Base-by-base conservation (phyloP, 2,329 filamentous ascomycete species). In the Endoconidiophora laricicola region DNA sequence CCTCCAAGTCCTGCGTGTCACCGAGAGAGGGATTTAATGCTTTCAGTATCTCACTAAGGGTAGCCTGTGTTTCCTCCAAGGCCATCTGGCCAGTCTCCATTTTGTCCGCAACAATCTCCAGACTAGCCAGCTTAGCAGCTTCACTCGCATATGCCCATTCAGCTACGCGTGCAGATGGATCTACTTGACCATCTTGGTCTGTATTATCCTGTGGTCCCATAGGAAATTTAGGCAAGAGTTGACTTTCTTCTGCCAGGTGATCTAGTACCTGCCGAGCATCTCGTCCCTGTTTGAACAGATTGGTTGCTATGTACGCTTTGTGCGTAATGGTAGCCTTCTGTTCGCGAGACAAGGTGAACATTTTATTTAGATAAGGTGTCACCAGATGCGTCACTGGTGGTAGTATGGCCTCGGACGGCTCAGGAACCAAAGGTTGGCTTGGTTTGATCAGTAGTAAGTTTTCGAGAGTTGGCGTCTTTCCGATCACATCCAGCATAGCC, bases 121-220 rank as follows among this genome's bases (percentile, higher is more conserved):
- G 66, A 1, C 71, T 78, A 2, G 69, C 63, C 49, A 78, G 73
- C 56, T 77, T 78, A 56, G 76, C 74, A 2, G 74, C 68, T 50
- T 80, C 72, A 1, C 76, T 71, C 1, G 78, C 76, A 56, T 68
- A 70, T 6, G 76, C 69, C 78, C 78, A 82, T 7, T 72, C 71
- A 54, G 70, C 68, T 45, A 76, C 66, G 41, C 67, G 66, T 29
- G 59, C 61, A 18, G 66, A 63, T 7, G 43, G 26, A 33, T 42
- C 44, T 23, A n/a, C 24, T n/a, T 42, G 26, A 4, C 63, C 58
- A 23, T 59, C 61, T 5, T 60, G 61, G 23, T 69, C 60, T 4
- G 66, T 66, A n/a, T 69, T 65, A n/a, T 63, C 65, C 73, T 66
- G 40, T 66, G 66, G 18, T 58, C 60, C 65, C 56, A 67, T 62